Base-by-base conservation (phyloP, 371 early-diverging fungal species). In the Mortierella sp. region DNA sequence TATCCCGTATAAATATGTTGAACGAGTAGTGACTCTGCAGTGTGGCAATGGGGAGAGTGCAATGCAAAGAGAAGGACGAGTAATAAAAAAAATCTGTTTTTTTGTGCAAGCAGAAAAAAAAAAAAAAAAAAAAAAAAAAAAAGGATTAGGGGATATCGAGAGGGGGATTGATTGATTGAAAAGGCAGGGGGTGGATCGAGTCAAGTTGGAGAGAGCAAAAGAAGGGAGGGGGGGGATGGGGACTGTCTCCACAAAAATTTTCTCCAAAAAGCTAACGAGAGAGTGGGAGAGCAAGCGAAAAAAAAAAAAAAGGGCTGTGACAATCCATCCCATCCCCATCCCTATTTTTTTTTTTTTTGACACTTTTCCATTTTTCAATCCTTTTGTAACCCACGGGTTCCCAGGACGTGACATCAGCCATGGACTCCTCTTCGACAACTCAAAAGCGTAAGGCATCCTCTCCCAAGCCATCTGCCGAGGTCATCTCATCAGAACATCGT, bases 371-470 rank as follows among this genome's bases (percentile, higher is more conserved):
- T 25, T 30, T 1, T 43, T 28, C 47, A 37, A 7, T 51, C 28
- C 25, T 43, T 9, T 37, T 5, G 37, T 37, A 23, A 21, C 67
- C 19, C 23, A 60, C 62, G 68, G 62, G 68, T 29, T 53, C 76
- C 14, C 23, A 57, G 19, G 68, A 72, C 62, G 48, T 57, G 23
- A 53, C 37, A 37, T 9, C 9, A 3, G 37, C 37, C 37, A 37
- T 37, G 37, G 37, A 37, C 37, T 3, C 37, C 37, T 37, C 37
- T 37, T 37, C 37, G 37, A 37, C 69, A 12, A 62, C 62, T 3
- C 77, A 66, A 23, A 76, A 76, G 62, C 68, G 77, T 25, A 76
- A 70, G 52, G 77, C 77, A 19, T 72, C 72, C 14, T 61, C 66
- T 21, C 57, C 70, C 7, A 70, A 61, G 53, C 56, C 48, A 15